Evolutionary conservation across 1,139 yeast genomes (phyloP).

Genomic region (Saccharomycopsis phalli): DNA sequence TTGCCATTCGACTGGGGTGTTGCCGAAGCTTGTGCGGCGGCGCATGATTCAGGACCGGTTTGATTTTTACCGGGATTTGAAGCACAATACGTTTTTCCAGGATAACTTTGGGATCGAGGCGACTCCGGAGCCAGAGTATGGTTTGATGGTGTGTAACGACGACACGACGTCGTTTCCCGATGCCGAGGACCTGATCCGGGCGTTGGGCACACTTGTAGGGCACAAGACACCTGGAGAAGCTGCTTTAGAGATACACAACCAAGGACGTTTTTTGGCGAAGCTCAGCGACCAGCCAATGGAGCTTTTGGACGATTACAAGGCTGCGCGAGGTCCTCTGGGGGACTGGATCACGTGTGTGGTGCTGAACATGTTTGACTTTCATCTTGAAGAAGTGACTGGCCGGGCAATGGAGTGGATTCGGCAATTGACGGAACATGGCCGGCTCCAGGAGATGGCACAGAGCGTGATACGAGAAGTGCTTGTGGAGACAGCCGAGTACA

Average conservation of each 20-base stretch:
- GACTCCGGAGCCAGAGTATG: conserved; percentile 30
- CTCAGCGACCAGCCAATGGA: conserved; percentile 1
- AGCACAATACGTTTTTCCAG: neutral
- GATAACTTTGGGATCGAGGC: conserved; percentile 9
- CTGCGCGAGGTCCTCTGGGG: neutral
- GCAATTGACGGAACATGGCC: conserved; percentile 26
- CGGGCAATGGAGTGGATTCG: conserved; percentile 43
- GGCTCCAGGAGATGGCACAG: neutral
- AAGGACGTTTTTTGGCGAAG: conserved; percentile 30
- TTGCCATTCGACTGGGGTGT: conserved; percentile 7
- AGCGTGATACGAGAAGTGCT: too few species aligned
- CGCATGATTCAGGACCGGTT: conserved; percentile 6
- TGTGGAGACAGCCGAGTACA: neutral
- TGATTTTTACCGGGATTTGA: conserved; percentile 4
- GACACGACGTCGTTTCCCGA: conserved; percentile 53
- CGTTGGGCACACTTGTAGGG: conserved; percentile 8
- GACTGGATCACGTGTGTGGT: conserved; percentile 39
- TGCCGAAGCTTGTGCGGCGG: conserved; percentile 10
- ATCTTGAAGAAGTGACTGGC: conserved; percentile 39
- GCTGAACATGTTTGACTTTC: conserved; percentile 42
- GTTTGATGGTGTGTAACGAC: conserved; percentile 61
- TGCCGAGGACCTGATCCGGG: conserved; percentile 28
- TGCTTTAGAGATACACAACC: conserved; percentile 29
- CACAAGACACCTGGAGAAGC: conserved; percentile 19
- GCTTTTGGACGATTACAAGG: conserved; percentile 7